Evolutionary conservation across 306 rosid genomes (phyloP).

Genomic region (Fagus crenata): DNA sequence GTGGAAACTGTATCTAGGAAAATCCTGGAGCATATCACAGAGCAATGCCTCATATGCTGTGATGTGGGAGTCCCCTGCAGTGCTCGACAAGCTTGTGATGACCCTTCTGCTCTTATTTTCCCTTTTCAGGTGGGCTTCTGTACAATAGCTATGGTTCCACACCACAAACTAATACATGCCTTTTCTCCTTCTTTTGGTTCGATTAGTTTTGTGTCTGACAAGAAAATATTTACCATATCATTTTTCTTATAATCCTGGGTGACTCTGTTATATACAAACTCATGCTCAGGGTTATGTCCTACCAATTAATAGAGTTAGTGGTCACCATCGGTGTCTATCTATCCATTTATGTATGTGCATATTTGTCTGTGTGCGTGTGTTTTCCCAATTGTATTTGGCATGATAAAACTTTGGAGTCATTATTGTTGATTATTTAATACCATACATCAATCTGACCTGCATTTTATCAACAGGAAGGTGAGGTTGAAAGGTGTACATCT

Average conservation of each 20-base stretch:
- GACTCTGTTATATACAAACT: not conserved
- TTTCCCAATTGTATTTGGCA: not conserved
- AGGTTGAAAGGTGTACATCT: conserved; percentile 64
- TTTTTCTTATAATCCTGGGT: not conserved
- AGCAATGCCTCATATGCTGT: conserved; percentile 95
- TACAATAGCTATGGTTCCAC: conserved; percentile 1
- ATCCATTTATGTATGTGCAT: not conserved
- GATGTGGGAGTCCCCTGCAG: conserved; percentile 89
- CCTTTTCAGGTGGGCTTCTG: conserved; percentile 82
- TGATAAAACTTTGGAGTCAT: not conserved
- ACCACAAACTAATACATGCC: not conserved
- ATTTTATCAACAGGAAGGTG: conserved; percentile 66
- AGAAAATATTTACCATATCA: not conserved
- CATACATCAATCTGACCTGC: conserved; percentile 26
- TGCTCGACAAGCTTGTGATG: conserved; percentile 89
- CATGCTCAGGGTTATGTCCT: not conserved
- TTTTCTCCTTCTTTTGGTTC: not conserved
- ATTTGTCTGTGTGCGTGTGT: too few species aligned
- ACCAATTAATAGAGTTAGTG: not conserved
- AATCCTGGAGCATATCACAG: conserved; percentile 83
- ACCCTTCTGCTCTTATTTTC: conserved; percentile 90
- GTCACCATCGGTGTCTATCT: not conserved
- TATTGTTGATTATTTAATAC: not conserved
- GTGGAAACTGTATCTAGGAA: conserved; percentile 72
- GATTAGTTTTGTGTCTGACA: not conserved